A percentile compares a stretch with the other conserved stretches of the same genome.
These are phyloP conservation scores for Gloeopeniophorella convolvens DNA, from an alignment of 768 basidiomycete species.

Conservation along the genomic window DNA sequence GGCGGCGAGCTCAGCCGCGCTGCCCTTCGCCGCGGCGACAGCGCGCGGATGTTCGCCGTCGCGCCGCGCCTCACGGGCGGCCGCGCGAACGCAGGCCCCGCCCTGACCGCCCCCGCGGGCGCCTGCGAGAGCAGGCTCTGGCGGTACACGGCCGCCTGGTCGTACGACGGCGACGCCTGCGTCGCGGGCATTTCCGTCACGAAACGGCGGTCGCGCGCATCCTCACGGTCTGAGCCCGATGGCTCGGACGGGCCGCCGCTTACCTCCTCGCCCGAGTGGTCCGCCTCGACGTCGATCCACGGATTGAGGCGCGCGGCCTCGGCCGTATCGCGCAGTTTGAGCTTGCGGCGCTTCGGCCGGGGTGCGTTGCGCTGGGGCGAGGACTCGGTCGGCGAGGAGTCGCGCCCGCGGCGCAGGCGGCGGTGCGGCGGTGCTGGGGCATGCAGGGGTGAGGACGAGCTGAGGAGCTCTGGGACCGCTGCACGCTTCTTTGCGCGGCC, in stretches of 20 bases:
- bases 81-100: slow-evolving; percentile 48
- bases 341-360: slow-evolving; percentile 25
- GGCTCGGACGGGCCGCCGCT: slow-evolving; percentile 57
- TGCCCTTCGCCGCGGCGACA: too few relatives aligned
- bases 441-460: slow-evolving; percentile 29
- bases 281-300: slow-evolving; percentile 63
- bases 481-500: slow-evolving; percentile 28
- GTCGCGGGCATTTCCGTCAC: slow-evolving; percentile 57
- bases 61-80: slow-evolving; percentile 41
- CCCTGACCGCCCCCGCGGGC: slow-evolving; percentile 29
- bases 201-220: slow-evolving; percentile 66
- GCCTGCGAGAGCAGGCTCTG: slow-evolving; percentile 70
- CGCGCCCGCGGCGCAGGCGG: slow-evolving; percentile 19
- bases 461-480: slow-evolving; percentile 4
- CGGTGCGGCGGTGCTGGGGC: slow-evolving; percentile 31
- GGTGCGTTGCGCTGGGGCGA: neutral
- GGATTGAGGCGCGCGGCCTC: slow-evolving; percentile 36
- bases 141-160: slow-evolving; percentile 64
- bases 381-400: slow-evolving; percentile 9
- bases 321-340: slow-evolving; percentile 25
- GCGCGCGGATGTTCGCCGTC: slow-evolving; percentile 22
- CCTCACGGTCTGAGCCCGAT: slow-evolving; percentile 41
- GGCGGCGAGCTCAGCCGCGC: slow-evolving; percentile 57
- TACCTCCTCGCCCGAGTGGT: slow-evolving; percentile 75
- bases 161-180: slow-evolving; percentile 64